Conservation (phyloP, 495 filamentous ascomycete species). For the Talaromyces proteolyticus region DNA sequence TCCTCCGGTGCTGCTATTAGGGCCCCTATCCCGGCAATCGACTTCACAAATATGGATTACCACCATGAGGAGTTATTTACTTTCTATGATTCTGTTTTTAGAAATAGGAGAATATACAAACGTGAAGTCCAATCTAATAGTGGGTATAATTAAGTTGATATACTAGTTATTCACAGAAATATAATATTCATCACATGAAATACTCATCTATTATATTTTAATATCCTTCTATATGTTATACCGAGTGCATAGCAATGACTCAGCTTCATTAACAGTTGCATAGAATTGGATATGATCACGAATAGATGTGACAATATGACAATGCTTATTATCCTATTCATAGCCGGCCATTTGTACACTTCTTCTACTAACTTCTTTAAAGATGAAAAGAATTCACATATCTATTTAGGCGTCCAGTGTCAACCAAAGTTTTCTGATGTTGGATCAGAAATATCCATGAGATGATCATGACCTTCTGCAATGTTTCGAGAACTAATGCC, state of each 20-base stretch:
- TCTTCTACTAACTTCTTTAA: conserved; percentile 12
- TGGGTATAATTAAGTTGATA: conserved; percentile 44
- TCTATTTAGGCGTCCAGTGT: conserved; percentile 14
- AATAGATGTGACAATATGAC: conserved; percentile 15
- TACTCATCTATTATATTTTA: conserved; percentile 15
- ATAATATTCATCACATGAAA: conserved; percentile 34
- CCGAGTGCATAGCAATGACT: conserved; percentile 40
- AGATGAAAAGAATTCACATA: conserved; percentile 29
- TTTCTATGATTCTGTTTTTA: too few relatives aligned
- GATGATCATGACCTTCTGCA: conserved; percentile 20
- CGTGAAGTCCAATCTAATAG: too few relatives aligned
- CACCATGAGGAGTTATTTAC: not conserved
- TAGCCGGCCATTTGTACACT: conserved; percentile 34
- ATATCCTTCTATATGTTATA: conserved; percentile 40
- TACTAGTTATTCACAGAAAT: conserved; percentile 36
- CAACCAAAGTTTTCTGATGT: conserved; percentile 15
- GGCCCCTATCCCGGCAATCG: not conserved
- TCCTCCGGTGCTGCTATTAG: not conserved
- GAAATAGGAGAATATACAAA: too few relatives aligned
- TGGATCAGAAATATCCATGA: conserved; percentile 22
- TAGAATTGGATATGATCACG: conserved; percentile 33
- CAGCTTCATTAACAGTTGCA: conserved; percentile 30
- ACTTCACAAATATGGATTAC: conserved; percentile 12
- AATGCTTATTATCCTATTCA: too few relatives aligned
- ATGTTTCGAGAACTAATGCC: conserved; percentile 25